Base-by-base conservation (phyloP, 371 early-diverging fungal species). In the Saksenaea vasiformis region DNA sequence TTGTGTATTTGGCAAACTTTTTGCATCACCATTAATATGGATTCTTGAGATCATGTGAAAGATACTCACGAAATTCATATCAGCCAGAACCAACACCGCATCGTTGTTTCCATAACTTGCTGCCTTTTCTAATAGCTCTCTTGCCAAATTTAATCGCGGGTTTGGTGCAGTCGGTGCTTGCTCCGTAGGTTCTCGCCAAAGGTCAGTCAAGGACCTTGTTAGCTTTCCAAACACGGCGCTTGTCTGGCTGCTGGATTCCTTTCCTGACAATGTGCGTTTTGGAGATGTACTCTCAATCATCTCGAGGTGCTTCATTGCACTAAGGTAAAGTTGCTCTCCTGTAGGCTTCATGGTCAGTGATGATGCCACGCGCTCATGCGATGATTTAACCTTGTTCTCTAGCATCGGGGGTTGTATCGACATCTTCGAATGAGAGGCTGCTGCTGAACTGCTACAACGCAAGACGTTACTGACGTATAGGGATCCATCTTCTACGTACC, bases 1-100 rank as follows among this genome's bases (percentile, higher is more conserved):
- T 66, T 22, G 78, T 75, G 60, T 87, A 90, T 62, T 85, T 81
- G 3, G 86, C 85, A 68, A 86, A 84, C 82, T 36, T 54, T 35
- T 28, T n/a, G 34, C 35, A 56, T 43, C 11, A 51, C 13, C 13
- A 57, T 54, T 7, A 27, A 1, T 44, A 36, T 28, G 43, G 11
- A 44, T 11, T 3, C 22, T 7, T n/a, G 5, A 27, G 47, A 8
- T 41, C 56, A 39, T 14, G 19, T 27, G 1, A 10, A n/a, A 36
- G 22, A 14, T 28, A 61, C 85, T 76, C 74, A 85, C 89, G 70
- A 89, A 74, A 39, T 81, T 67, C 56, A 90, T 76, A 10, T 88
- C 85, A 9, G 85, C 88, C 11, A 90, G 59, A 5, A 77, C 26
- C 51, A 76, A 65, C 2, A 79, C 55, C 0, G 90, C 86, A 61